A percentile compares a stretch with the other conserved stretches of the same genome.
Conservation (phyloP, 768 basidiomycete species). For the Pleurotus cornucopiae region DNA sequence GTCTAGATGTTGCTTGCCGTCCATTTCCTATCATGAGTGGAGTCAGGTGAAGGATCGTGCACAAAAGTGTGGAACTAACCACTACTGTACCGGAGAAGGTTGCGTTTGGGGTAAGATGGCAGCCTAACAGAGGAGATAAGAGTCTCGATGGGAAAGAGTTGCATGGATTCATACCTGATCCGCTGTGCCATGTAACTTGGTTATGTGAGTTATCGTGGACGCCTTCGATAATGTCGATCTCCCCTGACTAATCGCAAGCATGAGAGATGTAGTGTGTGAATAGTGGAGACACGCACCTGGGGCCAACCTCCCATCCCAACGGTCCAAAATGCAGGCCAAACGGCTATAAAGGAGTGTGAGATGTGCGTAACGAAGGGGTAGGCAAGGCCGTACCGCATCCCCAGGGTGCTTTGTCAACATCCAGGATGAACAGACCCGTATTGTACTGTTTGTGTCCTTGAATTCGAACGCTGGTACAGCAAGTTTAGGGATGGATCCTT, state of each 20-base stretch:
- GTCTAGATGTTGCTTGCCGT: conserved; percentile 45
- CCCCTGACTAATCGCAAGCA: conserved; percentile 49
- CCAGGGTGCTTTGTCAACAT: conserved; percentile 81
- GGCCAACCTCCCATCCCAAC: conserved; percentile 62
- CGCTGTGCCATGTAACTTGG: conserved; percentile 80
- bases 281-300: conserved; percentile 35
- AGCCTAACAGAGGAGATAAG: conserved; percentile 36
- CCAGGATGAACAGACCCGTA: conserved; percentile 80
- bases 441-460: conserved; percentile 60
- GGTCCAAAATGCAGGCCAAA: conserved; percentile 86
- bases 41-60: neutral
- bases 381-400: conserved; percentile 64
- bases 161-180: conserved; percentile 41
- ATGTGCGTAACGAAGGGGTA: neutral
- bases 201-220: conserved; percentile 84
- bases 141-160: neutral
- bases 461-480: conserved; percentile 67
- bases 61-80: conserved; percentile 29
- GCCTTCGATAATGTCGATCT: conserved; percentile 83
- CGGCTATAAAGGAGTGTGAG: conserved; percentile 33
- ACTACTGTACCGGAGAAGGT: conserved; percentile 63
- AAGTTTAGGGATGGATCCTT: neutral
- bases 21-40: conserved; percentile 30
- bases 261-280: neutral
- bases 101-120: conserved; percentile 47